Evolutionary conservation across 495 filamentous ascomycete species (phyloP), one percentile per base, ranked within the genome.

Genomic region (Penicillium maclennaniae): DNA sequence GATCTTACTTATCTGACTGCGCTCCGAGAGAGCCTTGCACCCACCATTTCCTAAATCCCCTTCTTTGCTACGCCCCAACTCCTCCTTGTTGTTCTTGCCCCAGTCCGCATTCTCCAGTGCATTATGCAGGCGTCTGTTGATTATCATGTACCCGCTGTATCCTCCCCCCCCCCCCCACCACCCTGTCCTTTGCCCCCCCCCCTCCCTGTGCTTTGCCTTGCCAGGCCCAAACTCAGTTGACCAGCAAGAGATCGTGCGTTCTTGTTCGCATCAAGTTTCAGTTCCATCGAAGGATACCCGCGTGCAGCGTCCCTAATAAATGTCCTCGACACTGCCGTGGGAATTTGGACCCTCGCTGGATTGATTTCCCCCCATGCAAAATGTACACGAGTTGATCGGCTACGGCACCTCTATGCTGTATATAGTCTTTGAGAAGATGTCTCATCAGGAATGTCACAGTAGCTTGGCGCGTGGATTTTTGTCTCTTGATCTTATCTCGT

Each of bases 51-150:
- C 56, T 64, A 51, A 63, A 54, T 34, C 37, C 41, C 42, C 60
- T 59, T 65, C 66, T 57, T 59, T 60, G 60, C 67, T 64, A 58
- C 59, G 60, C 47, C 50, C 57, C 53, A 51, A 59, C 43, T 27
- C 64, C 54, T 52, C 59, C 49, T 62, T 64, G 51, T 59, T 65
- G 49, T 57, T 46, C 51, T 56, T 66, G 58, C 70, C 60, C 60
- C 57, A 65, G 58, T 62, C 53, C 54, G 58, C 61, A 65, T 65
- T 60, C 40, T 58, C 48, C 59, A 27, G 58, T 78, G 74, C 73
- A 79, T 78, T 67, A 68, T 61, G 70, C 71, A 70, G 75, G 74
- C 71, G 70, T 76, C 68, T 65, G 62, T 73, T 68, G 60, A 52
- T 69, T 68, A 58, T 71, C 59, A 66, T 74, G 64, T 67, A 47